A percentile compares a stretch with the other conserved stretches of the same genome.
These are phyloP conservation scores for Exophiala sp. DNA, from an alignment of 2,329 filamentous ascomycete species.

Conservation along the genomic window DNA sequence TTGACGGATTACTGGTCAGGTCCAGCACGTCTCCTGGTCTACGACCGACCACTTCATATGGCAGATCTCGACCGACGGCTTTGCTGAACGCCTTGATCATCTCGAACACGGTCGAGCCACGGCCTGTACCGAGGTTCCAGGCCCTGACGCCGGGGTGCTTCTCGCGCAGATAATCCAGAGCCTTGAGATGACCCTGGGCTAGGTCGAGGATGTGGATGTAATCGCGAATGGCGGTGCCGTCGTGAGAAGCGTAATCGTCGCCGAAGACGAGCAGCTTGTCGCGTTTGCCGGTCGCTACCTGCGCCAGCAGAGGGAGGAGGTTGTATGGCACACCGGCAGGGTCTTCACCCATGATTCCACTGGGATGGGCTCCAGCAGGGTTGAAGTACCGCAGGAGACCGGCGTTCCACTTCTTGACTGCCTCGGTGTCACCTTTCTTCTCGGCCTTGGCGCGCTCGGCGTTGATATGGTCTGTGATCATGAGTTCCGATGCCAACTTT, in stretches of 20 bases:
- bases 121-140: constrained; percentile 94
- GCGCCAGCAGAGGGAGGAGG: constrained; percentile 83
- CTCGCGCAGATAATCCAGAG: constrained; percentile 81
- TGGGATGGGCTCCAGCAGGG: constrained; percentile 88
- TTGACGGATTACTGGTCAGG: constrained; percentile 81
- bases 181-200: constrained; percentile 75
- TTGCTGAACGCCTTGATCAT: constrained; percentile 92
- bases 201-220: constrained; percentile 97
- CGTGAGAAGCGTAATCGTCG: constrained; percentile 83
- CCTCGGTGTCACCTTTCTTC: constrained; percentile 68
- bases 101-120: constrained; percentile 91
- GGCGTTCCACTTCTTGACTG: constrained; percentile 79
- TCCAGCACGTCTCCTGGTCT: constrained; percentile 87
- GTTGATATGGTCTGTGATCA: constrained; percentile 86
- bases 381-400: constrained; percentile 97
- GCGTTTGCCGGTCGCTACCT: constrained; percentile 91
- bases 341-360: constrained; percentile 96
- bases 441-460: constrained; percentile 75
- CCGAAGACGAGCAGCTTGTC: constrained; percentile 94
- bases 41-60: constrained; percentile 78
- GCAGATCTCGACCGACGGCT: constrained; percentile 76
- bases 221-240: constrained; percentile 91
- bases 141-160: constrained; percentile 83
- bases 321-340: constrained; percentile 95
- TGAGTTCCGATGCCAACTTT: constrained; percentile 83